A percentile compares a stretch with the other conserved stretches of the same genome.
Conservation (phyloP, 805 yeast species). For the Ogataea ganodermae region DNA sequence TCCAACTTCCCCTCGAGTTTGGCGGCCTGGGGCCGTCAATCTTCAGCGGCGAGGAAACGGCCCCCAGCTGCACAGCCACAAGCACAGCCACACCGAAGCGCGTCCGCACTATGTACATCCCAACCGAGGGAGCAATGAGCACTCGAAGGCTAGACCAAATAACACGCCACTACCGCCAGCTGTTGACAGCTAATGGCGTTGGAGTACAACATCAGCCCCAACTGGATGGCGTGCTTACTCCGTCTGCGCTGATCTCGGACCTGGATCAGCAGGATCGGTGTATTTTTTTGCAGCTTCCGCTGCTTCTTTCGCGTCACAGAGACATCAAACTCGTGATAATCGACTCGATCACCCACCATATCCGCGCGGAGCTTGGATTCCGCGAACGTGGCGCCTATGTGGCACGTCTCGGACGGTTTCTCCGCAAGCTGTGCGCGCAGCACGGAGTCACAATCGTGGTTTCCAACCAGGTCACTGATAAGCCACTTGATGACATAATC, state of each 20-base stretch:
- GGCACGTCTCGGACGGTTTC: slow-evolving; percentile 44
- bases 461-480: slow-evolving; percentile 80
- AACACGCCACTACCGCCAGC: slow-evolving; percentile 26
- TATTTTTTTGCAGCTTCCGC: slow-evolving; percentile 67
- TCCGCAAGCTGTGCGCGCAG: slow-evolving; percentile 50
- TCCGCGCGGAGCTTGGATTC: slow-evolving; percentile 60
- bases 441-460: slow-evolving; percentile 62
- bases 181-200: slow-evolving; percentile 39
- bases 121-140: slow-evolving; percentile 76
- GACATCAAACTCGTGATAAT: slow-evolving; percentile 61
- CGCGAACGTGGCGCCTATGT: slow-evolving; percentile 46
- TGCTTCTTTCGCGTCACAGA: slow-evolving; percentile 42
- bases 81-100: background rate
- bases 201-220: slow-evolving; percentile 37
- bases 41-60: slow-evolving; percentile 13
- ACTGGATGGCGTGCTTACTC: slow-evolving; percentile 32
- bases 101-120: slow-evolving; percentile 57
- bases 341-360: slow-evolving; percentile 84
- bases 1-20: slow-evolving; percentile 48
- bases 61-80: slow-evolving; percentile 24
- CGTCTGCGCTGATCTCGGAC: slow-evolving; percentile 41
- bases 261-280: slow-evolving; percentile 76
- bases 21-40: slow-evolving; percentile 48
- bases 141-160: slow-evolving; percentile 63
- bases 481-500: slow-evolving; percentile 40